phyloP scores from a whole-genome alignment of 768 basidiomycete genomes.

The Rhizopogon vinicolor region DNA sequence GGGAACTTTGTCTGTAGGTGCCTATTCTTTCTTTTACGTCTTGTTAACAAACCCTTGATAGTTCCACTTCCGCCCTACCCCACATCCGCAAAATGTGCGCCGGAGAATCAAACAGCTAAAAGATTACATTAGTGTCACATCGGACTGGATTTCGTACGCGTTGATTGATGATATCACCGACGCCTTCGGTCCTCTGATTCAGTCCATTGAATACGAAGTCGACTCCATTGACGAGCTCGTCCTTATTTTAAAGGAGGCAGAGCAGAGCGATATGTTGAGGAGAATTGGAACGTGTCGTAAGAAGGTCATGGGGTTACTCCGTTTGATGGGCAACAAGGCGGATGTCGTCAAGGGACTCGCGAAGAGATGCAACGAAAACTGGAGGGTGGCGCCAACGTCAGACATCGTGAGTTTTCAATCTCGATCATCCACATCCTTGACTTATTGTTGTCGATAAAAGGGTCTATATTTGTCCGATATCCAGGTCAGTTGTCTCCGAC shows the following conservation, averaged over 20 bases:
- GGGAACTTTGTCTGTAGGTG: constrained; percentile 85
- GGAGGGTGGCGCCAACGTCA: constrained; percentile 96
- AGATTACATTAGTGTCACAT: constrained; percentile 98
- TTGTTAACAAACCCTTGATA: constrained; percentile 21
- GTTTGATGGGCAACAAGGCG: constrained; percentile 99
- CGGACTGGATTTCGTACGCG: constrained; percentile 99
- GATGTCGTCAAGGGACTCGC: constrained; percentile 99
- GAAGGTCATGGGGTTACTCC: constrained; percentile 96
- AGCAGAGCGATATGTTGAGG: constrained; percentile 94
- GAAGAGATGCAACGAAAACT: constrained; percentile 97
- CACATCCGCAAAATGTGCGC: constrained; percentile 97
- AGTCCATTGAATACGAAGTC: constrained; percentile 98
- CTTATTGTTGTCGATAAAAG: constrained; percentile 32
- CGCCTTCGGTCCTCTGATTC: constrained; percentile 97
- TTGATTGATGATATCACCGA: constrained; percentile 99
- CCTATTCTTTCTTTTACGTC: neutral
- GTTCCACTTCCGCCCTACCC: constrained; percentile 98
- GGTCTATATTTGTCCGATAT: constrained; percentile 95
- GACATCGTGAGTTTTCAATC: constrained; percentile 67
- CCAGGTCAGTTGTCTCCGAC: constrained; percentile 43
- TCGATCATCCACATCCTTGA: neutral
- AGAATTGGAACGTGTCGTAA: constrained; percentile 97
- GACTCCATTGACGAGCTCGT: constrained; percentile 98
- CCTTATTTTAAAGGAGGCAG: constrained; percentile 72
- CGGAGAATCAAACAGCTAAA: constrained; percentile 98